A percentile compares a stretch with the other conserved stretches of the same genome.
phyloP scores from a whole-genome alignment of 2,329 filamentous ascomycete species.

The Cladophialophora psammophila region DNA sequence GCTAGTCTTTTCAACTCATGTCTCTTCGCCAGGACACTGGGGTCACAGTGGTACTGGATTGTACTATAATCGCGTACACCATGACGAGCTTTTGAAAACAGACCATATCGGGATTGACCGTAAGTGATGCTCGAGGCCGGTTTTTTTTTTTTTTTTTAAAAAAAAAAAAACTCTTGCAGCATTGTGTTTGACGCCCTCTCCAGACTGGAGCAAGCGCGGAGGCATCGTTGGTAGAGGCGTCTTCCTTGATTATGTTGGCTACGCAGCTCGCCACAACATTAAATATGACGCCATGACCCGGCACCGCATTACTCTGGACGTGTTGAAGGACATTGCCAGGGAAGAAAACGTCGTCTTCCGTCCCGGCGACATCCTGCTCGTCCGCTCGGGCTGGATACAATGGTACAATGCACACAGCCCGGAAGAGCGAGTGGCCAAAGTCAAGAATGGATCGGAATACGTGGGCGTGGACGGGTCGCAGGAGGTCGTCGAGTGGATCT shows the following conservation, averaged over 20 bases:
- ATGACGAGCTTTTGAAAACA: conserved; percentile 22
- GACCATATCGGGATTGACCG: conserved; percentile 21
- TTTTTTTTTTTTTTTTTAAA: no score
- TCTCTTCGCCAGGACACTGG: conserved; percentile 17
- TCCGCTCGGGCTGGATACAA: conserved; percentile 61
- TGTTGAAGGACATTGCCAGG: conserved; percentile 55
- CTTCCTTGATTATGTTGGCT: conserved; percentile 54
- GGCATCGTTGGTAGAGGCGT: conserved; percentile 56
- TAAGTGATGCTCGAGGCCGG: conserved; percentile 18
- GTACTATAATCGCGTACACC: conserved; percentile 26
- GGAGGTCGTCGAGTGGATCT: conserved; percentile 63
- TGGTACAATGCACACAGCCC: conserved; percentile 59
- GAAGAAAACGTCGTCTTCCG: conserved; percentile 54
- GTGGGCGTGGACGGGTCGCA: conserved; percentile 59
- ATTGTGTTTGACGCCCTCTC: conserved; percentile 1
- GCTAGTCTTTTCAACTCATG: neutral
- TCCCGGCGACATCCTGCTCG: conserved; percentile 64
- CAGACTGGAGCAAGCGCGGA: conserved; percentile 49
- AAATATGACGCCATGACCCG: conserved; percentile 49
- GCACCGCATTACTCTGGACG: conserved; percentile 52
- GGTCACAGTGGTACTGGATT: conserved; percentile 19
- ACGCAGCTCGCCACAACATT: conserved; percentile 49
- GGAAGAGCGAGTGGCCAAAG: conserved; percentile 49
- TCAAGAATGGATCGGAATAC: conserved; percentile 43
- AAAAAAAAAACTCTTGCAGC: neutral